Evolutionary conservation across 495 filamentous ascomycete genomes (phyloP).

Genomic region (Penicillium chermesinum): DNA sequence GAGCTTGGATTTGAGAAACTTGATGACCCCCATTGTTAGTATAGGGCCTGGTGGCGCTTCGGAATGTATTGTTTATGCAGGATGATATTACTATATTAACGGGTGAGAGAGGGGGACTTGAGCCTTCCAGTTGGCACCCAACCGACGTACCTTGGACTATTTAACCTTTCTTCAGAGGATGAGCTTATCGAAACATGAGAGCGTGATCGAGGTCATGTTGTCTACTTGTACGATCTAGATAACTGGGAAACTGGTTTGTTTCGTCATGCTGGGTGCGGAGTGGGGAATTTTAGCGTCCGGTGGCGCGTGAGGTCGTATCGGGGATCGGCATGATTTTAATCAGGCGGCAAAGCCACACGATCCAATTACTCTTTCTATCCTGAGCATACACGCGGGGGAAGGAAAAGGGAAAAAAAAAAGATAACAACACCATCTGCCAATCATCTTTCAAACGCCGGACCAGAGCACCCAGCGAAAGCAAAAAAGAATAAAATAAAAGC

Average conservation of each 20-base stretch:
- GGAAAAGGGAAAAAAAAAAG: no score
- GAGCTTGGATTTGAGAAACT: slow-evolving; percentile 13
- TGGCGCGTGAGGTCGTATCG: slow-evolving; percentile 14
- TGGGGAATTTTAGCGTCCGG: slow-evolving; percentile 1
- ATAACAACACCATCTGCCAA: slow-evolving; percentile 10
- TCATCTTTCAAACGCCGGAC: slow-evolving; percentile 19
- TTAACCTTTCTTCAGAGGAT: neutral
- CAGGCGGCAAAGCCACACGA: slow-evolving; percentile 15
- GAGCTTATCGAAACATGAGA: neutral
- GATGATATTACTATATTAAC: no score
- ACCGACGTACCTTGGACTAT: neutral
- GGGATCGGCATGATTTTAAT: slow-evolving; percentile 17
- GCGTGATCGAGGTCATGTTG: neutral
- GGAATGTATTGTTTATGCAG: neutral
- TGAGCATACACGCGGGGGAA: slow-evolving; percentile 1
- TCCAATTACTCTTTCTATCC: slow-evolving; percentile 20
- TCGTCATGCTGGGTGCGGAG: neutral
- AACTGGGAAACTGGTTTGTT: neutral
- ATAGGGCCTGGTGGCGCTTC: neutral
- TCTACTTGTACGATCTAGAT: neutral
- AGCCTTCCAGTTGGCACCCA: neutral
- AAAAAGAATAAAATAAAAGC: neutral
- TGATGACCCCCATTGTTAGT: slow-evolving; percentile 10
- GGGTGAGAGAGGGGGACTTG: no score
- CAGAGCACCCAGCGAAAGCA: slow-evolving; percentile 7